Conservation (phyloP, 345 rosid species). For the Sisymbrium altissimum region DNA sequence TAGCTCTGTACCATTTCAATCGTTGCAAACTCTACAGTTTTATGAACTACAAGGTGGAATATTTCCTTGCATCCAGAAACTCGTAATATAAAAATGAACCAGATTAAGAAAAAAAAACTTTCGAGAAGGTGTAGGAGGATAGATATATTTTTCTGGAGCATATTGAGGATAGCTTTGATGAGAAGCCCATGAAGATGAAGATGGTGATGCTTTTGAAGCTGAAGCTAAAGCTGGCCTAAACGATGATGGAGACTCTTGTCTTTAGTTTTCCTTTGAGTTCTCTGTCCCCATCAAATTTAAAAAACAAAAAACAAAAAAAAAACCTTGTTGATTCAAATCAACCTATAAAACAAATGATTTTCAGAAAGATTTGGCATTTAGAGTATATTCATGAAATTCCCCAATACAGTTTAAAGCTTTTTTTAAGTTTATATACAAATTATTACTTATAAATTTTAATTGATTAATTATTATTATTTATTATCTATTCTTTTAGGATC, state of each 20-base stretch:
- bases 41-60: too few species aligned
- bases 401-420: conserved; percentile 2
- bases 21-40: too few species aligned
- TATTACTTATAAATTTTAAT: too few species aligned
- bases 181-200: conserved; percentile 53
- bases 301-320: not conserved
- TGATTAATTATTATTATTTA: too few species aligned
- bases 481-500: too few species aligned
- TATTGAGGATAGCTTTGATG: conserved; percentile 37
- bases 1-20: too few species aligned
- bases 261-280: conserved; percentile 55
- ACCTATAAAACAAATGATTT: not conserved
- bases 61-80: too few species aligned
- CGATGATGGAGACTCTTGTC: conserved; percentile 40
- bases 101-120: too few species aligned
- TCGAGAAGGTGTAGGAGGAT: conserved; percentile 23
- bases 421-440: too few species aligned
- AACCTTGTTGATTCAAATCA: not conserved
- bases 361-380: conserved; percentile 1
- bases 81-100: too few species aligned
- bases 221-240: conserved; percentile 23
- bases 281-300: conserved; percentile 64
- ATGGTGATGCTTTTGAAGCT: conserved; percentile 17
- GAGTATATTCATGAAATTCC: not conserved
- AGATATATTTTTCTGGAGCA: conserved; percentile 43